A percentile compares a stretch with the other conserved stretches of the same genome.
These are phyloP conservation scores for Stygiomarasmius scandens DNA, from an alignment of 1,284 basidiomycete genomes.

Conservation along the genomic window DNA sequence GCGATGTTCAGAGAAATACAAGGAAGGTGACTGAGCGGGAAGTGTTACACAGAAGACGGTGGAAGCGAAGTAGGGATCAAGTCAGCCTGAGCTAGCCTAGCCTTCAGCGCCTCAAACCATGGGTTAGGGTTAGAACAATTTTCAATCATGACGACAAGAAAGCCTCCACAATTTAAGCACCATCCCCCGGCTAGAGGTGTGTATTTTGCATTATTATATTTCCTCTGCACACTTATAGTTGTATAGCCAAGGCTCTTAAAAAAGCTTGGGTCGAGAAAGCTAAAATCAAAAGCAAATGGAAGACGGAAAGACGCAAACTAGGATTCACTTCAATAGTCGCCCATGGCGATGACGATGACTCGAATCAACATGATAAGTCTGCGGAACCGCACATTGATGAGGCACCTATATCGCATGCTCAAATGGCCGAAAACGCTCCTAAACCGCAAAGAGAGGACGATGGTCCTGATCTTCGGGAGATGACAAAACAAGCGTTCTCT, in stretches of 20 bases:
- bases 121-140: not conserved
- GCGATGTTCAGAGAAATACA: slow-evolving; percentile 57
- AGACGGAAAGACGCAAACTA: slow-evolving; percentile 69
- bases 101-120: not conserved
- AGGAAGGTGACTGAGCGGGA: slow-evolving; percentile 50
- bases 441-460: not conserved
- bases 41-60: slow-evolving; percentile 23
- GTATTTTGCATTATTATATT: slow-evolving; percentile 17
- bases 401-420: not conserved
- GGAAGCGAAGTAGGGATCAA: slow-evolving; percentile 29
- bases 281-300: slow-evolving; percentile 80
- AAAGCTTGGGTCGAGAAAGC: slow-evolving; percentile 71
- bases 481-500: slow-evolving; percentile 64
- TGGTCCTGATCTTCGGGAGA: slow-evolving; percentile 51
- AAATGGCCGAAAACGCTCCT: not conserved
- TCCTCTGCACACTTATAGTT: slow-evolving; percentile 9
- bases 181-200: slow-evolving; percentile 64
- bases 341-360: not conserved
- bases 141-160: slow-evolving; percentile 47
- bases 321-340: slow-evolving; percentile 29
- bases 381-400: not conserved
- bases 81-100: not conserved
- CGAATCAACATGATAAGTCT: not conserved
- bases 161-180: slow-evolving; percentile 72
- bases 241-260: slow-evolving; percentile 71